phyloP scores from a whole-genome alignment of 2,329 filamentous ascomycete genomes.

The Allantophomopsis cytisporea region DNA sequence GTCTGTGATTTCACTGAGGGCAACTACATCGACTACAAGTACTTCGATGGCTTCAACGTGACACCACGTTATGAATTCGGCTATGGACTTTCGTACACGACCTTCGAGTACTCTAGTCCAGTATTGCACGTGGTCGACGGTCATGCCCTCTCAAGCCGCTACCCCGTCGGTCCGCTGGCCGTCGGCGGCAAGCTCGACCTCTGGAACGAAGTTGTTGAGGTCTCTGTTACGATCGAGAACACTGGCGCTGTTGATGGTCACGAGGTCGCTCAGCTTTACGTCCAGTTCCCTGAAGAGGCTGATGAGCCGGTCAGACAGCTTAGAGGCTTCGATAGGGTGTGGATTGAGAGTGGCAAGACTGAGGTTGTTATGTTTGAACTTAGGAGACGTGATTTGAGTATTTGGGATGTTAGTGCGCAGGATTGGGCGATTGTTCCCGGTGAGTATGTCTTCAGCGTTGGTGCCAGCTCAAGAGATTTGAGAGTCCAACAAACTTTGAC shows the following conservation, averaged over 20 bases:
- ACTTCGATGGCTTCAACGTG: conserved; percentile 50
- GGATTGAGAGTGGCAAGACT: conserved; percentile 29
- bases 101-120: conserved; percentile 59
- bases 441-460: conserved; percentile 3
- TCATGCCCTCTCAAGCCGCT: conserved; percentile 23
- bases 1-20: conserved; percentile 68
- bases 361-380: conserved; percentile 33
- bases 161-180: conserved; percentile 30
- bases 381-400: conserved; percentile 45
- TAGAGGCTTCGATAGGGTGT: conserved; percentile 47
- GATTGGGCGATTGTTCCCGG: conserved; percentile 27
- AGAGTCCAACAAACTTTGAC: not conserved
- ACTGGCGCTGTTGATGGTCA: conserved; percentile 37
- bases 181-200: conserved; percentile 38
- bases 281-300: not conserved
- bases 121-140: conserved; percentile 16
- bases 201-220: conserved; percentile 38
- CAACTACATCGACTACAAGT: conserved; percentile 68
- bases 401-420: conserved; percentile 48
- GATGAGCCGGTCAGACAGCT: conserved; percentile 39
- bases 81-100: conserved; percentile 68
- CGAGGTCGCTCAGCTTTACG: conserved; percentile 37
- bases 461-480: conserved; percentile 4
- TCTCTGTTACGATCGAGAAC: conserved; percentile 39
- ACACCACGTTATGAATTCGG: conserved; percentile 71